Percentiles rank a stretch among this genome's conserved stretches.
Conservation (phyloP, 2,329 filamentous ascomycete species). For the Clarireedia monteithiana region DNA sequence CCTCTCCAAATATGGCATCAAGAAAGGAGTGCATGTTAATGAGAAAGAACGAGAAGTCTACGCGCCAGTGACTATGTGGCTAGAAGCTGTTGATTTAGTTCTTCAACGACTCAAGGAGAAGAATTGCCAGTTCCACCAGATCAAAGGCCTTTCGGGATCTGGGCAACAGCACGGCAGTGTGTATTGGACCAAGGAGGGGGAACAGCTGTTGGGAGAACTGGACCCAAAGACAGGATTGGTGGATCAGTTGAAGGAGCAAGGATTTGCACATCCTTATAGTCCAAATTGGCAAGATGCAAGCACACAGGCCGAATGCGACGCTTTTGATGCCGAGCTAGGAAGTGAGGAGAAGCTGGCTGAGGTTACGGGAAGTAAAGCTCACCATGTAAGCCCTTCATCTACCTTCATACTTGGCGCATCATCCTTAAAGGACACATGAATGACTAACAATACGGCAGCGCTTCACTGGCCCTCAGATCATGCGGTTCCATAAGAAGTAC, state of each 20-base stretch:
- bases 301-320: slow-evolving; percentile 85
- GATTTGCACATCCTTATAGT: slow-evolving; percentile 77
- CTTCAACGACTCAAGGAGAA: slow-evolving; percentile 62
- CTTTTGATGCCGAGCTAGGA: slow-evolving; percentile 70
- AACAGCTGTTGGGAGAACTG: slow-evolving; percentile 52
- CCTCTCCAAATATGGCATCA: slow-evolving; percentile 67
- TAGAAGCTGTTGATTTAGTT: slow-evolving; percentile 85
- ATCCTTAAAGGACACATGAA: neutral
- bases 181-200: slow-evolving; percentile 74
- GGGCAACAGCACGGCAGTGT: slow-evolving; percentile 98
- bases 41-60: slow-evolving; percentile 81
- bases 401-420: neutral
- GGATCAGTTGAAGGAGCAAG: slow-evolving; percentile 58
- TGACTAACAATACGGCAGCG: slow-evolving; percentile 43
- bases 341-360: slow-evolving; percentile 61
- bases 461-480: slow-evolving; percentile 95
- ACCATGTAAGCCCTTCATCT: slow-evolving; percentile 61
- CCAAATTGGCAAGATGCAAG: slow-evolving; percentile 99
- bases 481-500: slow-evolving; percentile 74
- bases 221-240: slow-evolving; percentile 54
- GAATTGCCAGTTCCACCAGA: slow-evolving; percentile 63
- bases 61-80: slow-evolving; percentile 87
- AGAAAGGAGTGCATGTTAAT: slow-evolving; percentile 82
- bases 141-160: slow-evolving; percentile 80
- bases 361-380: slow-evolving; percentile 83